Conservation (phyloP, 441 rosid species). For the Erysimum pusillum region DNA sequence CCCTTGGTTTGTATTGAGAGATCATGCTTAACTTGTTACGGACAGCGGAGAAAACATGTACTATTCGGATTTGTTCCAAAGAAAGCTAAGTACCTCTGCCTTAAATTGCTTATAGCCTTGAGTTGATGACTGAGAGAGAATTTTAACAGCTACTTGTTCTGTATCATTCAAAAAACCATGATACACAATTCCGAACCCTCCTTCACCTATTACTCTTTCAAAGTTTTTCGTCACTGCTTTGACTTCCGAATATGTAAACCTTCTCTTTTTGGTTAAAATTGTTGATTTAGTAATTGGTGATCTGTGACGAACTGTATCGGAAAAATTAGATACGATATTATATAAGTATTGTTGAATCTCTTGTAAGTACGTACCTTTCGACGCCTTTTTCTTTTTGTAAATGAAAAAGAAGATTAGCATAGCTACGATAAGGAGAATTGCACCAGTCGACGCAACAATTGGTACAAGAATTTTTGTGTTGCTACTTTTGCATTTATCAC, state of each 20-base stretch:
- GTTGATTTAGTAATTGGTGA: not conserved
- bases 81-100: slow-evolving; percentile 5
- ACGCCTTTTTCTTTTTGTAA: not conserved
- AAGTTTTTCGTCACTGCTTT: slow-evolving; percentile 1
- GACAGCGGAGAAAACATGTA: not conserved
- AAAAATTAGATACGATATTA: not conserved
- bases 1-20: not conserved
- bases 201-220: not conserved
- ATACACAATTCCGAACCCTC: slow-evolving; percentile 4
- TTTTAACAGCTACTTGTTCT: slow-evolving; percentile 5
- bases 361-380: not conserved
- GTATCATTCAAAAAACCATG: not conserved
- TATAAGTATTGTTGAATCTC: not conserved
- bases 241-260: not conserved
- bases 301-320: not conserved
- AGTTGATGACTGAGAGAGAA: not conserved
- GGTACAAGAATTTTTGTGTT: not conserved
- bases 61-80: not conserved
- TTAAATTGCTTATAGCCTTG: slow-evolving; percentile 19
- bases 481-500: not conserved
- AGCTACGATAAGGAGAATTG: not conserved
- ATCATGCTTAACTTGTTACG: not conserved
- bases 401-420: not conserved
- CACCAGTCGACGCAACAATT: not conserved
- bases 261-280: not conserved